phyloP scores from a whole-genome alignment of 2,329 filamentous ascomycete species.

The Clonostachys rhizophaga region DNA sequence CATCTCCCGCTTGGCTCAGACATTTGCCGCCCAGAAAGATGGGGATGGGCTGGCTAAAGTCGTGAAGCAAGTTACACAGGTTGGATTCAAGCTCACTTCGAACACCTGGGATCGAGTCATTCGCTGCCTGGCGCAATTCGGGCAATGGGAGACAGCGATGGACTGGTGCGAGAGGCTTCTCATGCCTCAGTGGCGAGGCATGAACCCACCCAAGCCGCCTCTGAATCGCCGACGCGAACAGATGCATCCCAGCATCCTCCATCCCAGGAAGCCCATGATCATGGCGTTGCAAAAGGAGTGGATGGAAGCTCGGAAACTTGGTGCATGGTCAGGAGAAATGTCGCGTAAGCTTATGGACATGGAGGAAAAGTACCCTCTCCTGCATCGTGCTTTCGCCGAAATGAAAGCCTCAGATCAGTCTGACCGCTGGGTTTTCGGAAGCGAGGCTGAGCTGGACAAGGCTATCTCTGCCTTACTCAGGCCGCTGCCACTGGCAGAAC shows the following conservation, averaged over 20 bases:
- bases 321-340: slow-evolving; percentile 41
- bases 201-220: slow-evolving; percentile 12
- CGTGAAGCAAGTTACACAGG: slow-evolving; percentile 49
- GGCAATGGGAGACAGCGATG: slow-evolving; percentile 64
- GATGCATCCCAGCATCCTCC: slow-evolving; percentile 24
- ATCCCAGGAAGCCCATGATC: slow-evolving; percentile 29
- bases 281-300: slow-evolving; percentile 44
- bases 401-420: slow-evolving; percentile 20
- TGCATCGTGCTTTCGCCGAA: slow-evolving; percentile 32
- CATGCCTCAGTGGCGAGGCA: slow-evolving; percentile 71
- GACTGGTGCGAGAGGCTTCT: slow-evolving; percentile 69
- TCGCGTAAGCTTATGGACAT: slow-evolving; percentile 31
- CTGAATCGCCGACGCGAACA: slow-evolving; percentile 10
- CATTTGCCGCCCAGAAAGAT: slow-evolving; percentile 33
- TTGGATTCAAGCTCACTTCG: slow-evolving; percentile 71
- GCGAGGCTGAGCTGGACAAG: slow-evolving; percentile 14
- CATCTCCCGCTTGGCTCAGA: slow-evolving; percentile 41
- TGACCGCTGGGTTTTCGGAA: slow-evolving; percentile 13
- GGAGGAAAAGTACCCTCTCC: slow-evolving; percentile 28
- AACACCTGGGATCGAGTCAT: slow-evolving; percentile 80
- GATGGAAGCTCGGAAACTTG: slow-evolving; percentile 39
- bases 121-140: slow-evolving; percentile 57
- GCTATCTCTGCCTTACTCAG: slow-evolving; percentile 20
- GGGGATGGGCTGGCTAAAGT: slow-evolving; percentile 40
- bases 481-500: slow-evolving; percentile 15